Base-by-base conservation (phyloP, 257 asterid genomes). In the Cordia subcordata region DNA sequence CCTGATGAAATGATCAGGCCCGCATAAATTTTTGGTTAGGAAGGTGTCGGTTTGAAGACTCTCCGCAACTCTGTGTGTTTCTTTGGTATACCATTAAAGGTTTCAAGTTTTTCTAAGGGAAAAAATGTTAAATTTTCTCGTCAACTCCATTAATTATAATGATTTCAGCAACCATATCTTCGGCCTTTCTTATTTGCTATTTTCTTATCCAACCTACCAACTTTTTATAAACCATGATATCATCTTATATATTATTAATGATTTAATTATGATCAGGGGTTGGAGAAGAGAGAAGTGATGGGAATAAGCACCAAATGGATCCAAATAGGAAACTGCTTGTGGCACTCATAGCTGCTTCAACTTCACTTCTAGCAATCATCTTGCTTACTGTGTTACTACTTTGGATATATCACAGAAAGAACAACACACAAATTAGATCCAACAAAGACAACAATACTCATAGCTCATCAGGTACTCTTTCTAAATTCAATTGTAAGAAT, bases 391-490 rank as follows among this genome's bases (percentile, higher is more conserved):
- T 80, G 57, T 60, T 75, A 23, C 62, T 63, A 50, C 64, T 74
- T 59, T 78, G 78, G 77, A 59, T 78, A 66, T 68, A 70, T 64
- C 65, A 63, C 68, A 72, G 68, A 57, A 83, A 77, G 52, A 64
- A 44, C 66, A 27, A 27, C 35, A 14, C 10, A 57, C 72, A 21
- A 40, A 11, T 14, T 71, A 75, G 47, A 70, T 66, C 71, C 19
- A 60, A 66, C 2, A 39, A 54, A 15, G 57, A 65, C 50, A 49
- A 65, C 50, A 27, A 37, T 37, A 51, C 17, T 58, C 65, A 38
- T 23, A 56, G 68, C n/a, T n/a, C 57, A 11, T 70, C 75, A 68
- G 85, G 75, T 75, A 58, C 58, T 45, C 38, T 10, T 42, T 6
- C 3, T 27, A 42, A 39, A 39, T 8, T 39, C 44, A 39, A 39